Percentiles rank a stretch among this genome's conserved stretches.
Evolutionary conservation across 768 basidiomycete genomes (phyloP).

Genomic region (Suillus subaureus): DNA sequence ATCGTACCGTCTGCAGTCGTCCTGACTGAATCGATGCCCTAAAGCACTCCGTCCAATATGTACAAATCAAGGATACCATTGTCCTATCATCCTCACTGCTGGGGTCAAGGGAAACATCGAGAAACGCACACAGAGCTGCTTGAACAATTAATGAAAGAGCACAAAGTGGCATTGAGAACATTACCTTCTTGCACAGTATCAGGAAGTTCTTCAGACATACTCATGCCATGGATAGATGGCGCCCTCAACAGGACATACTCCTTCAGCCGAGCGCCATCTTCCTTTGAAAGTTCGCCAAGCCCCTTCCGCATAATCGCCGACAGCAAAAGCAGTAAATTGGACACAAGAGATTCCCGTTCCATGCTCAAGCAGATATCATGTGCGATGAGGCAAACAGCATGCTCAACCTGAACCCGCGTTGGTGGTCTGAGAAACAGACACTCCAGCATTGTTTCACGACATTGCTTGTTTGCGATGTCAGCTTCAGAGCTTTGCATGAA

Average conservation of each 20-base stretch:
- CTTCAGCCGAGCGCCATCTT: conserved; percentile 42
- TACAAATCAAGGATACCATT: conserved; percentile 42
- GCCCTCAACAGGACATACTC: conserved; percentile 39
- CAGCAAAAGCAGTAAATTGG: conserved; percentile 41
- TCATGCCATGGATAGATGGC: conserved; percentile 36
- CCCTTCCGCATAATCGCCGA: conserved; percentile 38
- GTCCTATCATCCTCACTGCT: conserved; percentile 38
- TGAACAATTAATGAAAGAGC: conserved; percentile 8
- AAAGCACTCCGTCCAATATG: conserved; percentile 41
- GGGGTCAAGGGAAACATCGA: conserved; percentile 42
- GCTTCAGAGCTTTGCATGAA: conserved; percentile 38
- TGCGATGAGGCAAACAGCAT: conserved; percentile 39
- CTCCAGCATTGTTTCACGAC: conserved; percentile 39
- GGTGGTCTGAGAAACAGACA: conserved; percentile 30
- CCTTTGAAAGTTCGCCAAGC: conserved; percentile 25
- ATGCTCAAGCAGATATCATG: conserved; percentile 34
- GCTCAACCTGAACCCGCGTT: conserved; percentile 34
- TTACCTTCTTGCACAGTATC: conserved; percentile 38
- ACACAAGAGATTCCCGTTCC: conserved; percentile 25
- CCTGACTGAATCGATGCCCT: not conserved
- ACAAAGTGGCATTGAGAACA: not conserved
- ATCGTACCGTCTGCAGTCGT: not conserved
- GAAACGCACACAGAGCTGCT: conserved; percentile 45
- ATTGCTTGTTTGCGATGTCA: conserved; percentile 21
- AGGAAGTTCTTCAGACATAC: conserved; percentile 31